Conservation (phyloP, 208 protist genomes). For the Strigomonas culicis region DNA sequence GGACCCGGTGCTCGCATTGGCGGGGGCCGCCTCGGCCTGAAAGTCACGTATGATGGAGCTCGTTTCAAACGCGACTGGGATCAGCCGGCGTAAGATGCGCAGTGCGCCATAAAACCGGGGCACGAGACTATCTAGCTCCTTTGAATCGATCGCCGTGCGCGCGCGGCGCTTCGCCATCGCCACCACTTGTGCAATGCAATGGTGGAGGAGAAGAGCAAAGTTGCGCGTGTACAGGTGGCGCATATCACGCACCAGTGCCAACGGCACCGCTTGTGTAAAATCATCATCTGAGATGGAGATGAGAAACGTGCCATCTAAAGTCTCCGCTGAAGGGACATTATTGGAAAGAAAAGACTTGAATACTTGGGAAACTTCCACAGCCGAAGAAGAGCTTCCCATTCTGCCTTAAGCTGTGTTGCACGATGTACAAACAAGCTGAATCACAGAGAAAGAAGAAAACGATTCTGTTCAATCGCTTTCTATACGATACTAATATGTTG, state of each 20-base stretch:
- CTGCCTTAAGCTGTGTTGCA: background rate
- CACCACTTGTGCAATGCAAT: conserved; percentile 58
- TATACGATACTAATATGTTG: background rate
- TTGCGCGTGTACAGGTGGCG: conserved; percentile 79
- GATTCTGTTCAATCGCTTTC: background rate
- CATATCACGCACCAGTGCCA: conserved; percentile 49
- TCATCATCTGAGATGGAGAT: conserved; percentile 39
- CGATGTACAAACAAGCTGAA: conserved; percentile 15
- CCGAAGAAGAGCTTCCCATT: conserved; percentile 73
- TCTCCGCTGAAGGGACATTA: conserved; percentile 21
- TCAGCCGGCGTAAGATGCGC: conserved; percentile 46
- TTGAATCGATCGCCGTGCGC: background rate
- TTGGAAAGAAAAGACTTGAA: conserved; percentile 33
- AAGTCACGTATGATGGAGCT: conserved; percentile 27
- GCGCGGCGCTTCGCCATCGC: conserved; percentile 21
- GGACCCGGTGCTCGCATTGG: background rate
- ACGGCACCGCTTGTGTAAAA: conserved; percentile 36
- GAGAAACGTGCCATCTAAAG: background rate
- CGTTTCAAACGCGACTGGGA: conserved; percentile 68
- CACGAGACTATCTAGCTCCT: conserved; percentile 12
- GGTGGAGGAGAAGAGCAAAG: conserved; percentile 70
- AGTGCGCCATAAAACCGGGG: conserved; percentile 51
- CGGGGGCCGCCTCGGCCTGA: background rate
- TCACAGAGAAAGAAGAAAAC: conserved; percentile 8
- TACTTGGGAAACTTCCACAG: conserved; percentile 44